Percentiles rank a stretch among this genome's conserved stretches.
These are phyloP conservation scores for Mrakia hoshinonis DNA, from an alignment of 768 basidiomycete genomes.

Conservation along the genomic window DNA sequence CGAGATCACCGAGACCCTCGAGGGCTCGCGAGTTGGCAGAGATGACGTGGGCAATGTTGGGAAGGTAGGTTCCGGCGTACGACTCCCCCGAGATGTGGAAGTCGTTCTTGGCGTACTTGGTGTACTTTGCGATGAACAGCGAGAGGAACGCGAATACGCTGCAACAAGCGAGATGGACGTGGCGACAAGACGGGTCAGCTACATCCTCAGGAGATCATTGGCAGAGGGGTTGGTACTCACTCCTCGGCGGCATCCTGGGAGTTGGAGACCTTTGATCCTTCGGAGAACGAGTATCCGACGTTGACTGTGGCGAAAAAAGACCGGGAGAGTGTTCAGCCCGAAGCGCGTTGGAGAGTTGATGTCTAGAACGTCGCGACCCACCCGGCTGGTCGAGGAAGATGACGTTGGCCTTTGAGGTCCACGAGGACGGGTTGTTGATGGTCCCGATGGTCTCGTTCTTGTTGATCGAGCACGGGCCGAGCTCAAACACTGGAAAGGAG, in stretches of 20 bases:
- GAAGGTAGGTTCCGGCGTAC: constrained; percentile 46
- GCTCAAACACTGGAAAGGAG: constrained; percentile 27
- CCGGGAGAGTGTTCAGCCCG: background rate
- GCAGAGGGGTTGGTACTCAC: too few relatives aligned
- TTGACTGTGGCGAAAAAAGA: constrained; percentile 44
- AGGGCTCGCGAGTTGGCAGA: constrained; percentile 52
- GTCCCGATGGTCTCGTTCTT: constrained; percentile 50
- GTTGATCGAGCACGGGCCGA: constrained; percentile 55
- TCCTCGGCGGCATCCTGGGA: constrained; percentile 82
- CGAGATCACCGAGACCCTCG: constrained; percentile 37
- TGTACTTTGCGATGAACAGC: constrained; percentile 51
- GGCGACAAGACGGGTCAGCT: background rate
- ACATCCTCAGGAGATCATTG: too few relatives aligned
- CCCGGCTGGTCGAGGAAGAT: constrained; percentile 47
- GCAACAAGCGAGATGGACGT: background rate
- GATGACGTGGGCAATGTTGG: constrained; percentile 20
- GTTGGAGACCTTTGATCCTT: constrained; percentile 63
- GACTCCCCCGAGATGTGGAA: constrained; percentile 44
- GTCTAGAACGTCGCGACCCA: background rate
- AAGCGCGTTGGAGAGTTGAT: background rate
- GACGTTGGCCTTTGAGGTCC: constrained; percentile 68
- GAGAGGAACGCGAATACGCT: constrained; percentile 50
- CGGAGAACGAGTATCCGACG: constrained; percentile 67
- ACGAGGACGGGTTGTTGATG: constrained; percentile 62
- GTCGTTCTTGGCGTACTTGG: constrained; percentile 54